Evolutionary conservation across 495 filamentous ascomycete genomes (phyloP), one percentile per base, ranked within the genome.

Genomic region (Penicillium waksmanii): DNA sequence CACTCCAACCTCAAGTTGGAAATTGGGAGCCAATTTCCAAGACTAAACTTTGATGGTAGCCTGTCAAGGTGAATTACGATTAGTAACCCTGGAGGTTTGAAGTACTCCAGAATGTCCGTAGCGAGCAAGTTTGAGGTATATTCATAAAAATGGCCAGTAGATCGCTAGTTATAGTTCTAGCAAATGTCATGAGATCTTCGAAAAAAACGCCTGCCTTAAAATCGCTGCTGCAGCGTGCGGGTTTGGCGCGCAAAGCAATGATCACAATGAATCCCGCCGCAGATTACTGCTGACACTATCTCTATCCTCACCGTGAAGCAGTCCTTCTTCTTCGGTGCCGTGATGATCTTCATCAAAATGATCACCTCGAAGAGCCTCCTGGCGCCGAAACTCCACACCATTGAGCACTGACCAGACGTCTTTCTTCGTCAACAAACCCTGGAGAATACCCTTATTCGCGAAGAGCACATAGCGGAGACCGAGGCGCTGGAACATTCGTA

Each of bases 341-440:
- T 74, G 63, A 31, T 66, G 63, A 31, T 66, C 63, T 51, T 77
- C 76, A 43, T 74, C 72, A 27, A 77, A 74, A 3, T 77, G 63
- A 23, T 68, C 53, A 9, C 72, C 62, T 49, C 71, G 73, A 19
- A 74, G 50, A 33, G 65, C 65, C 34, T 78, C 75, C 52, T 65
- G 66, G n/a, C 70, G 67, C 17, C 73, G 73, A 47, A 87, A 87
- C 64, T 93, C 89, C 15, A 87, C 85, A 19, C 89, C 89, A 69
- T 96, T 93, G 11, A 98, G 76, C 18, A 96, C 85, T 65, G 89
- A 92, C 90, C 92, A 97, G n/a, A 96, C 87, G 75, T 98, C 95
- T 78, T 98, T 98, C 82, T 98, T 98, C 19, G 96, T 98, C 64
- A 98, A 73, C 48, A 98, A 68, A 1, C 95, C 95, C 70, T 90